Conservation (phyloP, 2,329 filamentous ascomycete genomes). For the Gaeumannomyces sp. region DNA sequence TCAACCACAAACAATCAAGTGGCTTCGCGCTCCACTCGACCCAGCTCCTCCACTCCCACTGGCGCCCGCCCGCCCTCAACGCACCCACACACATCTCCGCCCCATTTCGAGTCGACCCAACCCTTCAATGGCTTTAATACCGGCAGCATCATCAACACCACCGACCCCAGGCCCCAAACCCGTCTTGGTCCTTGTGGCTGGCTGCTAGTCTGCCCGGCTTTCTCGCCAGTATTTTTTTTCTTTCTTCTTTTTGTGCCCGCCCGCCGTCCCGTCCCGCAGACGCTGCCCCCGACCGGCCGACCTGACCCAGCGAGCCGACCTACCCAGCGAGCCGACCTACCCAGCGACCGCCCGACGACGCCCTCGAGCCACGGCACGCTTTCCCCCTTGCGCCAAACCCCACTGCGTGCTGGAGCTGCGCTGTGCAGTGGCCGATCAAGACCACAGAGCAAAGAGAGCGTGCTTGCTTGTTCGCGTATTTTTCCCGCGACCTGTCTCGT, state of each 20-base stretch:
- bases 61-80: neutral
- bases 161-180: neutral
- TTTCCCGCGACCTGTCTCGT: neutral
- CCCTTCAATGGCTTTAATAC: slow-evolving; percentile 7
- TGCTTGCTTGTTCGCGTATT: neutral
- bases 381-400: neutral
- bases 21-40: neutral
- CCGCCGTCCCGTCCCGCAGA: neutral
- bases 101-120: neutral
- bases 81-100: neutral
- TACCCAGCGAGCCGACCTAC: too few species aligned
- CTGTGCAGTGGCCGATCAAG: neutral
- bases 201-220: neutral
- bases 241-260: neutral
- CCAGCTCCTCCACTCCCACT: neutral
- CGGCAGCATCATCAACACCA: slow-evolving; percentile 3
- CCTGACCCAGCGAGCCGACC: too few species aligned
- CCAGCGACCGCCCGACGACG: neutral
- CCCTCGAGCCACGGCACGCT: neutral
- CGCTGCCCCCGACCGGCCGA: neutral
- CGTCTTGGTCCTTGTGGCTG: neutral
- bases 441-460: neutral
- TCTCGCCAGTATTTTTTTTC: neutral
- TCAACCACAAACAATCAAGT: neutral
- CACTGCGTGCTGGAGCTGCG: neutral